Evolutionary conservation across 2,329 filamentous ascomycete genomes (phyloP), one percentile per base, ranked within the genome.

Genomic region (Trichoderma atroviride): DNA sequence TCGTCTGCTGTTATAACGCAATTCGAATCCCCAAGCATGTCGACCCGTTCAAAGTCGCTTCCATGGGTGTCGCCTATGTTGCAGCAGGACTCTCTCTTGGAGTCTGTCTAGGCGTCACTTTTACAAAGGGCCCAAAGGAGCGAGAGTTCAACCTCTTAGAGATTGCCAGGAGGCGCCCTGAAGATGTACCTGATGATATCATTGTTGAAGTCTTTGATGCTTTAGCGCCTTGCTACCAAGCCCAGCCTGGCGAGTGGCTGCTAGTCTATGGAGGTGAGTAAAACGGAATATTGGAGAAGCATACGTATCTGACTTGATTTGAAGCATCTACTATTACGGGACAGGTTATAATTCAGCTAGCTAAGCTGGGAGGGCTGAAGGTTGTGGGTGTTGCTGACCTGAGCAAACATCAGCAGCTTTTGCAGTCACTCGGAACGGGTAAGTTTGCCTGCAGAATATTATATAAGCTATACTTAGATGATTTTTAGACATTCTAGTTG

Each of bases 1-100:
- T 69, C 29, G 68, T 69, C 61, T 67, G 62, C 22, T 69, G 61
- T 22, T 69, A 69, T 31, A 69, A 69, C n/a, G 62, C 62, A 5
- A 69, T 69, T 13, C 37, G 68, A 11, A 69, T 69, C 2, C 68
- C 68, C 14, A 66, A 60, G n/a, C 62, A 69, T 56, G 53, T 59
- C 61, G 68, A 69, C 13, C 68, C 68, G 4, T 59, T 69, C 16
- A 58, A 67, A 55, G 31, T 69, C 40, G 68, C 68, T 4, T 58
- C 61, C 5, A 62, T 67, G 61, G 68, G 68, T 1, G 62, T 66
- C 19, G 68, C 68, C n/a, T 69, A 53, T 31, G 40, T 69, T 29
- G 55, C 68, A 9, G 68, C 68, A 31, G 43, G 61, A 2, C 53
- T 69, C 40, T 40, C 62, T 16, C 68, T 69, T 16, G 62, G 68